Base-by-base conservation (phyloP, 2,329 filamentous ascomycete genomes). In the Decorospora gaudefroyi region DNA sequence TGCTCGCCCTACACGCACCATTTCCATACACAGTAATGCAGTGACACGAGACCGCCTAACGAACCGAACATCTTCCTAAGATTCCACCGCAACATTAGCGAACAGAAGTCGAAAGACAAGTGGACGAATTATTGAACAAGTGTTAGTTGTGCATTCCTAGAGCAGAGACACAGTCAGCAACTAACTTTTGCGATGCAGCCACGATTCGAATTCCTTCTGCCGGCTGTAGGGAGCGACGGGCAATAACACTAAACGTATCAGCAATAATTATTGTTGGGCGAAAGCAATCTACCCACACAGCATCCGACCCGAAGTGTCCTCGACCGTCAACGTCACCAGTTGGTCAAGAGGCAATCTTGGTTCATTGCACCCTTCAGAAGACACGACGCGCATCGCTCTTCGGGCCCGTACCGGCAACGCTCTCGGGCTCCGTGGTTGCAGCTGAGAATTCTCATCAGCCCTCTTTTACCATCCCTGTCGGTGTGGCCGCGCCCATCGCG, bases 151-250 rank as follows among this genome's bases (percentile, higher is more conserved):
- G 37, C 35, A 36, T 41, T 42, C 42, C 29, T 46, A 21, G 25
- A 42, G 23, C 31, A 51, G 32, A 42, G 49, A 49, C 50, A 64
- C 58, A 63, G 61, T 62, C 59, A 64, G 62, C 57, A 17, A 51
- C 45, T 53, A 26, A 55, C 40, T 39, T 19, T 40, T n/a, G n/a
- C n/a, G 40, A 35, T 50, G 36, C 53, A 59, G 55, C 53, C 48
- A 53, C 56, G 32, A 50, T 40, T 27, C 36, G 28, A 27, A 27
- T 57, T 55, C 33, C 51, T 59, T 55, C 47, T 55, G 36, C 54
- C 55, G 45, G 31, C 40, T 23, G 33, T 35, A 49, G 34, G 44
- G 37, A 49, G 45, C 36, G 32, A 28, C 44, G 27, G 29, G 28
- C 34, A 34, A 29, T 26, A 21, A 33, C 38, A 31, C 28, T 42